Evolutionary conservation across 2,329 filamentous ascomycete genomes (phyloP), one percentile per base, ranked within the genome.

Genomic region (Aspergillus novofumigatus): DNA sequence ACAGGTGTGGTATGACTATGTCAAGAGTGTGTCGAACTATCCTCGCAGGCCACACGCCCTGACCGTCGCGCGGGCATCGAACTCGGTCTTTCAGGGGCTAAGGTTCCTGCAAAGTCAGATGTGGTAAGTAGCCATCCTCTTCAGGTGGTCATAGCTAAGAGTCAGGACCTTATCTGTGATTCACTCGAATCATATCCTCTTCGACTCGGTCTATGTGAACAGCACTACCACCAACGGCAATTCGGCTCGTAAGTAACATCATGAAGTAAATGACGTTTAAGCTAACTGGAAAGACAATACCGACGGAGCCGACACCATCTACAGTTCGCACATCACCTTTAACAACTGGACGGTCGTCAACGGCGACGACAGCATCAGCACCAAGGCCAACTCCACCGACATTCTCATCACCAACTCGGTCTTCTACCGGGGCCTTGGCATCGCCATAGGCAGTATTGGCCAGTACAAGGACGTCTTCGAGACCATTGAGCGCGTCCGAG

Each of bases 371-470:
- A 76, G 75, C 59, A 81, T 86, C 52, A 77, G 80, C 0, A 64
- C 79, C 48, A 86, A 86, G 66, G 78, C 75, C 29, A 86, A 86
- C 64, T 80, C 77, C 47, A 83, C 78, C 20, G 81, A 85, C 60
- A 81, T 86, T 50, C 65, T 68, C 32, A 73, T 85, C 55, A 73
- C 76, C 25, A 75, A 85, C 65, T 77, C 71, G 51, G 73, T 70
- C 3, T 83, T 84, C 65, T 75, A 77, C 57, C 74, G 75, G 29
- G 81, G 82, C 1, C 73, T 78, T 3, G 81, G 82, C 2, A 70
- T 85, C n/a, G 81, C 83, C 1, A 75, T 86, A 17, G 83, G 83
- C 2, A 82, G 78, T 28, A 81, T 86, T 45, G 83, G 81, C 0
- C 83, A 85, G 68, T 84, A 82, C 58, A 69, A 77, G 0, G 76